Evolutionary conservation across 129 eudicot genomes (phyloP).

Genomic region (Tagetes patula): DNA sequence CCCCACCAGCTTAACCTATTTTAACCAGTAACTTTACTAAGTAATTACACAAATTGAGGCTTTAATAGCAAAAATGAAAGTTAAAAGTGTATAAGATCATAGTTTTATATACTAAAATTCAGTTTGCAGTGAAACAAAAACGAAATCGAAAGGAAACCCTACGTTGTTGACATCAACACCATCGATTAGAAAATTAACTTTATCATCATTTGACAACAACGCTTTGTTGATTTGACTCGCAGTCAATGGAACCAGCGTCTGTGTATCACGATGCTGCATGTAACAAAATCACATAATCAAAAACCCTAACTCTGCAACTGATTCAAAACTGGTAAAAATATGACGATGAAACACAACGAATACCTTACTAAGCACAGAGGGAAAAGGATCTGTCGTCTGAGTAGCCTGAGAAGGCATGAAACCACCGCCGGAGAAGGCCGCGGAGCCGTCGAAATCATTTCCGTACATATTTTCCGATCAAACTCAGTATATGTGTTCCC

Average conservation of each 20-base stretch:
- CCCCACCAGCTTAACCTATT: constrained; percentile 82
- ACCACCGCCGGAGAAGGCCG: constrained; percentile 89
- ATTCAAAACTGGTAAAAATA: background rate
- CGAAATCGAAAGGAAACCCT: constrained; percentile 16
- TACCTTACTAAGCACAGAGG: constrained; percentile 40
- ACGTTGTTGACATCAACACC: constrained; percentile 80
- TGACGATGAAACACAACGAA: too few species aligned
- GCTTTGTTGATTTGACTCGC: constrained; percentile 76
- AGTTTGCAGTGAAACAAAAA: background rate
- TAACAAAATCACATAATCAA: background rate
- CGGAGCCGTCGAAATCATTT: constrained; percentile 75
- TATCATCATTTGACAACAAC: constrained; percentile 51
- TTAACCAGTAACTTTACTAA: too few species aligned
- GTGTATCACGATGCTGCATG: constrained; percentile 63
- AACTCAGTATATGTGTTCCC: constrained; percentile 24
- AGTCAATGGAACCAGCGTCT: constrained; percentile 73
- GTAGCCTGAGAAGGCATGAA: constrained; percentile 80
- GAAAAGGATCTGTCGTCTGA: constrained; percentile 60
- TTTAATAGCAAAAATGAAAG: too few species aligned
- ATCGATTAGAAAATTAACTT: constrained; percentile 54
- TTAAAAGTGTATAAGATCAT: too few species aligned
- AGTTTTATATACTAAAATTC: too few species aligned
- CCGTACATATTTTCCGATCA: constrained; percentile 41
- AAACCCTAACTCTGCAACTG: background rate
- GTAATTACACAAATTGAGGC: too few species aligned